phyloP scores from a whole-genome alignment of 345 rosid species.

The Excoecaria cochinchinensis region DNA sequence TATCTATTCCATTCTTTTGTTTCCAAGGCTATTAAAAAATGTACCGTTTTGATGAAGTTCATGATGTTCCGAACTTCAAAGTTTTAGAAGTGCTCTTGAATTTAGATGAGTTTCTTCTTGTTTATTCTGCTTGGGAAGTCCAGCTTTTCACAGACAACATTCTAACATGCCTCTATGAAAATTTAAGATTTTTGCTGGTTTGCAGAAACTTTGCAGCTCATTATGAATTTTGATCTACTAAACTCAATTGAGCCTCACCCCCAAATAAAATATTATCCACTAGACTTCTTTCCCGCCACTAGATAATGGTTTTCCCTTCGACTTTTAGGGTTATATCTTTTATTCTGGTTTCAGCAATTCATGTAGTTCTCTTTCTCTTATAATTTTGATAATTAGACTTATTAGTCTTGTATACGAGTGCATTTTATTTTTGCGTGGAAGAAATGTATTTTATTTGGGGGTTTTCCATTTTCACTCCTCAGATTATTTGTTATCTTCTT shows the following conservation, averaged over 20 bases:
- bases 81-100: background rate
- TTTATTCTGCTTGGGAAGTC: background rate
- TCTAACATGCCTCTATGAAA: background rate
- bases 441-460: background rate
- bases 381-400: background rate
- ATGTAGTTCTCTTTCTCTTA: background rate
- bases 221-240: background rate
- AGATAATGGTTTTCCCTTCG: too few relatives aligned
- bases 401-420: background rate
- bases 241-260: background rate
- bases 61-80: background rate
- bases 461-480: background rate
- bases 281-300: background rate
- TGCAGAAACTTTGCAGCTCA: background rate
- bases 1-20: background rate
- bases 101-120: background rate
- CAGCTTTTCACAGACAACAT: background rate
- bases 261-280: background rate
- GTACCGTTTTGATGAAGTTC: background rate
- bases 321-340: too few relatives aligned
- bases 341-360: background rate
- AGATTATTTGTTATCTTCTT: background rate
- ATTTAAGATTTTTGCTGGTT: background rate
- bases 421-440: background rate
- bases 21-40: background rate